These are phyloP conservation scores for Nemania serpens DNA, from an alignment of 2,329 filamentous ascomycete genomes.

Conservation along the genomic window DNA sequence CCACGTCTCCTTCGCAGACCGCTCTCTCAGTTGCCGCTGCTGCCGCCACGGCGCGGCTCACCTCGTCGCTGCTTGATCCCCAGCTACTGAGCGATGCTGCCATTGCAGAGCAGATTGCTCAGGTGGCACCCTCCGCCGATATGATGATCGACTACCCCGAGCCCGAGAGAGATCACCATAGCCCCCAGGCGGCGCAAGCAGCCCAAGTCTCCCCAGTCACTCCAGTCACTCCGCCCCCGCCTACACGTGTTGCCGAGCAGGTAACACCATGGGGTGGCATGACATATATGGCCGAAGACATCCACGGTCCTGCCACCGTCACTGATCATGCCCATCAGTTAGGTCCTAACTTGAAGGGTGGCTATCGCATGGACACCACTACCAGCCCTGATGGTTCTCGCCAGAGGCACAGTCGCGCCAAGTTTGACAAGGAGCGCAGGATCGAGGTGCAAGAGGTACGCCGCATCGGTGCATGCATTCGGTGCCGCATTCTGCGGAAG, in stretches of 20 bases:
- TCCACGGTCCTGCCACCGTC: conserved; percentile 40
- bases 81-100: conserved; percentile 43
- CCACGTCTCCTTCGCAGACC: conserved; percentile 49
- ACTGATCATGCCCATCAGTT: conserved; percentile 39
- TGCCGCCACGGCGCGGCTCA: conserved; percentile 61
- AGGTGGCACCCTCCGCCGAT: conserved; percentile 30
- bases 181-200: conserved; percentile 12
- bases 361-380: conserved; percentile 58
- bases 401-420: conserved; percentile 58
- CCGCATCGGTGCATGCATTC: conserved; percentile 67
- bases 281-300: conserved; percentile 40
- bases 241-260: conserved; percentile 21
- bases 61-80: conserved; percentile 59
- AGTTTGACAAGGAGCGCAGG: conserved; percentile 62
- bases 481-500: conserved; percentile 69
- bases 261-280: conserved; percentile 39
- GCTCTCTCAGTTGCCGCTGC: conserved; percentile 61
- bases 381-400: conserved; percentile 51
- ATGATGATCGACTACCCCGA: conserved; percentile 39
- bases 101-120: conserved; percentile 28
- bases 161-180: conserved; percentile 25
- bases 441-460: conserved; percentile 69
- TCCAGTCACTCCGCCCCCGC: conserved; percentile 16
- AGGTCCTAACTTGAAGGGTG: conserved; percentile 47
- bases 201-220: conserved; percentile 4